Percentiles rank a stretch among this genome's conserved stretches.
Evolutionary conservation across 164 flowering plant genomes (phyloP).

Genomic region (Akebia trifoliata): DNA sequence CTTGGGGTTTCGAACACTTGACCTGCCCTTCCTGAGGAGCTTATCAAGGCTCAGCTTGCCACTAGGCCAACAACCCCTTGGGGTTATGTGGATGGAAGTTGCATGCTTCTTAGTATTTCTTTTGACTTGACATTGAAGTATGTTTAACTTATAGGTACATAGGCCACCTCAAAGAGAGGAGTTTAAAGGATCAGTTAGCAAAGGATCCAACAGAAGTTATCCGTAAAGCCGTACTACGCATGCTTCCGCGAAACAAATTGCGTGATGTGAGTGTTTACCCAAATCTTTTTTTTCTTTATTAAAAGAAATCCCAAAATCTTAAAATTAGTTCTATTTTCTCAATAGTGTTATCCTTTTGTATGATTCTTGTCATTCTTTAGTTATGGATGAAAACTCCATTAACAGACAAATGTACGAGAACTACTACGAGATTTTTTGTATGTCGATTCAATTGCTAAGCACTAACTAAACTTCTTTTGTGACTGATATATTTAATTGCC

Average conservation of each 20-base stretch:
- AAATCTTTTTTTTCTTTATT: background rate
- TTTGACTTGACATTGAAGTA: conserved; percentile 5
- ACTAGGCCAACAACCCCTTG: no score
- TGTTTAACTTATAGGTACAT: conserved; percentile 47
- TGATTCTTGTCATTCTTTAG: background rate
- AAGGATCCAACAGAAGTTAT: conserved; percentile 97
- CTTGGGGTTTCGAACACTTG: no score
- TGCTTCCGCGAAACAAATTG: conserved; percentile 94
- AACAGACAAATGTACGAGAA: no score
- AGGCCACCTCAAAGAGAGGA: conserved; percentile 89
- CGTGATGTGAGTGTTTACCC: conserved; percentile 64
- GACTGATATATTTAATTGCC: no score
- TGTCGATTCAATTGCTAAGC: no score
- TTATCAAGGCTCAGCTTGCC: no score
- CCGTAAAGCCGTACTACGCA: conserved; percentile 87
- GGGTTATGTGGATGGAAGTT: no score
- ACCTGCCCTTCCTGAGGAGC: no score
- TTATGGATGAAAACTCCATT: background rate
- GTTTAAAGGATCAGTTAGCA: conserved; percentile 76
- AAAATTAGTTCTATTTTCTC: background rate
- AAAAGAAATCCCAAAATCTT: background rate
- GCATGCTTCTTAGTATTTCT: conserved; percentile 3
- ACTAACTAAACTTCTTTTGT: no score
- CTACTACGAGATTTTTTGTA: no score
- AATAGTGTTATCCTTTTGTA: background rate